Base-by-base conservation (phyloP, 352 stramenopile genomes). In the Phytopythium delawarense region DNA sequence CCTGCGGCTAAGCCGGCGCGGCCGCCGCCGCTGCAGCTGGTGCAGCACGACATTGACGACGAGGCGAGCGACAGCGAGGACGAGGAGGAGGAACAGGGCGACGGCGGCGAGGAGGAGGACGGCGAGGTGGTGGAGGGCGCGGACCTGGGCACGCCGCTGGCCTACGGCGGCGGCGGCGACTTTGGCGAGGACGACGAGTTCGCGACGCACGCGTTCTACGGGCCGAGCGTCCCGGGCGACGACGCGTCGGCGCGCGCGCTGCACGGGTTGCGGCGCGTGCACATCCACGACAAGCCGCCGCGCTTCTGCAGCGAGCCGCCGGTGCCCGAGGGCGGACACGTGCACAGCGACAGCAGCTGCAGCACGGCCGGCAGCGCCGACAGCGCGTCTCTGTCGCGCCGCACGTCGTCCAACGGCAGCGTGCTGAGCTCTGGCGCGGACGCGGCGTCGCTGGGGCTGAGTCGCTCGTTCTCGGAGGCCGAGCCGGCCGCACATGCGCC, bases 281-380 rank as follows among this genome's bases (percentile, higher is more conserved):
- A 75, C n/a, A 70, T 92, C 40, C 78, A 88, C 65, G 70, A 78
- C 28, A 89, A 88, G 46, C 82, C 82, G 7, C 82, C 82, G 55
- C 72, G 76, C 13, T 90, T 90, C 58, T 64, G 73, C n/a, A 92
- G 82, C 39, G 75, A 89, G 15, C 48, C 71, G 21, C 59, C 76
- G 7, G 66, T 61, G 0, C 48, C 68, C n/a, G 52, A 28, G 15
- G 21, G 34, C 40, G 57, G 57, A 7, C 42, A 25, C 5, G 21
- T 23, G 16, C 21, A 53, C 25, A 62, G 21, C 16, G 13, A 37
- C 57, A 74, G 57, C 39, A 73, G 57, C 0, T 63, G 64, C 20
- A 77, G 67, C 34, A 54, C 71, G 35, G 71, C 67, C 32, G 48
- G 23, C 28, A 79, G 61, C 35, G 55, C 12, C 55, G 49, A 16